These are phyloP conservation scores for Simmondsia chinensis DNA, from an alignment of 148 eudicot species.

Conservation along the genomic window DNA sequence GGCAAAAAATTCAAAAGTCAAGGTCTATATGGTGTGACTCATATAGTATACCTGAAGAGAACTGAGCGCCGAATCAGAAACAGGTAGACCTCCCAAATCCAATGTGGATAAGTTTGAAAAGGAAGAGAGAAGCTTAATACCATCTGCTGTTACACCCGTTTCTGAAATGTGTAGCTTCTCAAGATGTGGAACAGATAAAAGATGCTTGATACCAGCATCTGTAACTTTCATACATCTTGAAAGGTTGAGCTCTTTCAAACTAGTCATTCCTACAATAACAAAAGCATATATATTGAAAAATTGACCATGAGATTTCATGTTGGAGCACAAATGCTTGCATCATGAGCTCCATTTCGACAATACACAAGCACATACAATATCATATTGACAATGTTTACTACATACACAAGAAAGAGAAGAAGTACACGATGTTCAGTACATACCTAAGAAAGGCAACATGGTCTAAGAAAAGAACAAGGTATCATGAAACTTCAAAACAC, in stretches of 20 bases:
- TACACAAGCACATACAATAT: too few relatives aligned
- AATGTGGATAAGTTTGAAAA: slow-evolving; percentile 42
- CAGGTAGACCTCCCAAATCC: slow-evolving; percentile 84
- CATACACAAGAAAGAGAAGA: too few relatives aligned
- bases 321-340: too few relatives aligned
- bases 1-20: too few relatives aligned
- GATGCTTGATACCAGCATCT: slow-evolving; percentile 70
- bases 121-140: slow-evolving; percentile 47
- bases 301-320: too few relatives aligned
- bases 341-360: too few relatives aligned
- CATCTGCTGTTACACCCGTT: slow-evolving; percentile 67
- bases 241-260: slow-evolving; percentile 66
- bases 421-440: too few relatives aligned
- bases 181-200: slow-evolving; percentile 44
- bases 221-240: slow-evolving; percentile 73
- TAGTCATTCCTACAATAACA: slow-evolving; percentile 43
- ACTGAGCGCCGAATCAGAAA: slow-evolving; percentile 49
- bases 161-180: slow-evolving; percentile 61
- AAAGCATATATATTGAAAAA: neutral
- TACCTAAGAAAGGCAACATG: too few relatives aligned
- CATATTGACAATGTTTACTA: too few relatives aligned
- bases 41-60: slow-evolving; percentile 74
- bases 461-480: too few relatives aligned
- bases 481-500: neutral
- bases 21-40: too few relatives aligned